Evolutionary conservation across 192 early-diverging fungal species (phyloP).

Genomic region (Backusella westeae): DNA sequence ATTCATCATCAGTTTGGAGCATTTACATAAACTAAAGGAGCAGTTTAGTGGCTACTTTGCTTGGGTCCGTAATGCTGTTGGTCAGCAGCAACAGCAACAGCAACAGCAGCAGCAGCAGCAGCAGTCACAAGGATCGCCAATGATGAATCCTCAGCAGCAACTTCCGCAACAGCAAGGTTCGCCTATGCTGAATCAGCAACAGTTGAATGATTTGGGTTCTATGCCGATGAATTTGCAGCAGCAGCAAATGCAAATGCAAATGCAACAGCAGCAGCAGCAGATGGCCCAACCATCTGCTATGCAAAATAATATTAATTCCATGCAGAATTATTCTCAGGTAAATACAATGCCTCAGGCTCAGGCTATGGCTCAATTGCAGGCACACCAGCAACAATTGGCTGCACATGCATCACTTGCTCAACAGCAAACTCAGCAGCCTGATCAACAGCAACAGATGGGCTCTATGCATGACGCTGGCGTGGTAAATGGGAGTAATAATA

Average conservation of each 20-base stretch:
- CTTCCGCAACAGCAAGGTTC: conserved; percentile 11
- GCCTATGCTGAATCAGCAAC: background rate
- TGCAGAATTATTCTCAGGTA: conserved; percentile 3
- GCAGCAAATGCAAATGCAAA: conserved; percentile 2
- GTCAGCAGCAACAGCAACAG: conserved; percentile 1
- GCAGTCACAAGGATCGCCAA: conserved; percentile 6
- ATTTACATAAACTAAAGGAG: conserved; percentile 45
- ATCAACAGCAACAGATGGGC: background rate
- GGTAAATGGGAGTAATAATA: background rate
- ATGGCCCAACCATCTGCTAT: conserved; percentile 5
- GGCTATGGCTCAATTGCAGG: conserved; percentile 9
- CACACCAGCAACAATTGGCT: conserved; percentile 10
- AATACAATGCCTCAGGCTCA: conserved; percentile 4
- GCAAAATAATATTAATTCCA: background rate
- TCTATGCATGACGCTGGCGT: background rate
- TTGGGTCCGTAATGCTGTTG: conserved; percentile 41
- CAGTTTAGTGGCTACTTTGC: conserved; percentile 46
- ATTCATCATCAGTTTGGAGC: conserved; percentile 44
- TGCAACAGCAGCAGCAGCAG: conserved; percentile 1
- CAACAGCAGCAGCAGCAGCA: conserved; percentile 14
- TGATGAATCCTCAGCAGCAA: conserved; percentile 8
- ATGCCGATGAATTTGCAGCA: conserved; percentile 6
- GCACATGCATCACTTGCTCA: conserved; percentile 1
- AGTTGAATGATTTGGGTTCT: background rate
- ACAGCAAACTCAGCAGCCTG: conserved; percentile 12